These are phyloP conservation scores for Gonapodya sp. DNA, from an alignment of 192 early-diverging fungal species.

Conservation along the genomic window DNA sequence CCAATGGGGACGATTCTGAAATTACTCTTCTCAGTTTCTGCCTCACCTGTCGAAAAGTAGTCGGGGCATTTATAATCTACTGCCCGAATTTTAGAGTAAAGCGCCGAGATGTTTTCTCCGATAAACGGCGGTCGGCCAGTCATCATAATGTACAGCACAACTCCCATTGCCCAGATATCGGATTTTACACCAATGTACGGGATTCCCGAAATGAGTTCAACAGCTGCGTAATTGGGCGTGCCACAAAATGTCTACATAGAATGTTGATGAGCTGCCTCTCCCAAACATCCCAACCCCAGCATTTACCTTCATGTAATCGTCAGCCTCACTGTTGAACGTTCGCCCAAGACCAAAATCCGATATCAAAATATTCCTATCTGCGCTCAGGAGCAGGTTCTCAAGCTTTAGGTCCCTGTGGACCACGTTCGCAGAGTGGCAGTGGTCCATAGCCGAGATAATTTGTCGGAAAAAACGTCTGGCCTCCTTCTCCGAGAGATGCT, in stretches of 20 bases:
- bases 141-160: constrained; percentile 52
- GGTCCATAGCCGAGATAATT: constrained; percentile 51
- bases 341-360: constrained; percentile 53
- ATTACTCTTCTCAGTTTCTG: background rate
- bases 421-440: constrained; percentile 49
- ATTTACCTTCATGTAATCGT: constrained; percentile 42
- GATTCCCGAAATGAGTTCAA: constrained; percentile 50
- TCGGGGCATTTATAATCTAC: constrained; percentile 48
- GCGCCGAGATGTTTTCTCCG: constrained; percentile 35
- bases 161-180: constrained; percentile 61
- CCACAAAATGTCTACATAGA: constrained; percentile 45
- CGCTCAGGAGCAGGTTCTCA: constrained; percentile 45
- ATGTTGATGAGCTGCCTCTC: background rate
- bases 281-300: background rate
- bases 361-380: constrained; percentile 37
- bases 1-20: no score
- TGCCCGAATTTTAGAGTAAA: constrained; percentile 48
- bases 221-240: constrained; percentile 54
- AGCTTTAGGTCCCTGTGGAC: constrained; percentile 49
- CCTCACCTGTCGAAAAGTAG: constrained; percentile 40
- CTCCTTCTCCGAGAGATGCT: constrained; percentile 37
- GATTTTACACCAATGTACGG: constrained; percentile 52
- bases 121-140: constrained; percentile 46
- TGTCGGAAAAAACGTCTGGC: constrained; percentile 48
- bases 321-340: constrained; percentile 30